A percentile compares a stretch with the other conserved stretches of the same genome.
Conservation (phyloP, 148 eudicot species). For the Diospyros kaki region DNA sequence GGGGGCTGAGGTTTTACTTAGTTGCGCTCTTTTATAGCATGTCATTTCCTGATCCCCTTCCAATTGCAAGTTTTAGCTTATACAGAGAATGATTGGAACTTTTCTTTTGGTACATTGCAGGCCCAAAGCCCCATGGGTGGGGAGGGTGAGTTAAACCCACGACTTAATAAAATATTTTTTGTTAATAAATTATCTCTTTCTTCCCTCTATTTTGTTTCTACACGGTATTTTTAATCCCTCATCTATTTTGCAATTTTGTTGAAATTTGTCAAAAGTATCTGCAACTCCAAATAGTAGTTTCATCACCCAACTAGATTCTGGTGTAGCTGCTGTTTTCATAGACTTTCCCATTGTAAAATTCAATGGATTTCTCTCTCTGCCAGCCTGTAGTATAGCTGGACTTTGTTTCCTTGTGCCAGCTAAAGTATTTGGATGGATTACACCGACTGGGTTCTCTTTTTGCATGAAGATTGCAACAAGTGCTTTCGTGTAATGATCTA, state of each 20-base stretch:
- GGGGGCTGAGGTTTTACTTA: slow-evolving; percentile 1
- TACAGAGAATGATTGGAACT: no score
- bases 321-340: not conserved
- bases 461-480: not conserved
- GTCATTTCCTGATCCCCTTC: no score
- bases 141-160: no score
- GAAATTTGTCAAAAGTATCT: not conserved
- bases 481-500: not conserved
- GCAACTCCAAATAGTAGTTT: not conserved
- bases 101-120: no score
- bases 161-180: no score
- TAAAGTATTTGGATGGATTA: slow-evolving; percentile 13
- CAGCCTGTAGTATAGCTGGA: slow-evolving; percentile 32
- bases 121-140: no score
- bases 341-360: not conserved
- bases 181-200: no score
- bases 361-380: slow-evolving; percentile 5
- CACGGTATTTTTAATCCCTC: no score
- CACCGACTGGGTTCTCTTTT: not conserved
- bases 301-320: not conserved
- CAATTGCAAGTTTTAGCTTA: no score
- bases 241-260: not conserved
- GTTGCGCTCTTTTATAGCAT: not conserved
- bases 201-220: no score
- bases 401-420: slow-evolving; percentile 16